Evolutionary conservation across 306 rosid species (phyloP), one percentile per base, ranked within the genome.

Genomic region (Benincasa hispida): DNA sequence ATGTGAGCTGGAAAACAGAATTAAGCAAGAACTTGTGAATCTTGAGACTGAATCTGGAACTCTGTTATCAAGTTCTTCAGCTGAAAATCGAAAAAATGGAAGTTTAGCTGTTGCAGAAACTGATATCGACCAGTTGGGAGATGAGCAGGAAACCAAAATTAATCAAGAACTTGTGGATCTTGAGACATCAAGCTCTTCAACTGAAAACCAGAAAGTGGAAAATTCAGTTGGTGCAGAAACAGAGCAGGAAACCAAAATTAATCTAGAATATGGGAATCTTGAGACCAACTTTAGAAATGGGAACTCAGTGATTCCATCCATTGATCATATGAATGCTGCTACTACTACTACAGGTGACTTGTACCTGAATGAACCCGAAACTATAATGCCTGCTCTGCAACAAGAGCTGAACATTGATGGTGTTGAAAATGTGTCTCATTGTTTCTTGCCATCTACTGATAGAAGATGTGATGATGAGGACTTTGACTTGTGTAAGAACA

Each of bases 351-450:
- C 85, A 74, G 65, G 74, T 67, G 83, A 85, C 77, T 63, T 82
- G 72, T 27, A 42, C 62, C 79, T 85, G 8, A 9, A 79, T 50
- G 61, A 82, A 42, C 78, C 83, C 57, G 89, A 88, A 70, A 80
- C 73, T 5, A 55, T 58, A 35, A 60, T 77, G 11, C 83, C 83
- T 81, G 79, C 22, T 37, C 39, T 6, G 14, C 55, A 70, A 59
- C 76, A 70, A 72, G 86, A 70, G 80, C 81, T 62, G 73, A 72
- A 83, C 76, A 70, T 47, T 27, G 18, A 54, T 76, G 73, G 67
- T 58, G 35, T 50, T 67, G 86, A 85, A 70, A 74, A 73, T 66
- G 81, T 27, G 8, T 61, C 76, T 72, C 76, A 30, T 7, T 72
- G 42, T 57, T 72, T 45, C 61, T 48, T 50, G 45, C 37, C 28